Base-by-base conservation (phyloP, 352 stramenopile species). In the Phytophthora palmivora region DNA sequence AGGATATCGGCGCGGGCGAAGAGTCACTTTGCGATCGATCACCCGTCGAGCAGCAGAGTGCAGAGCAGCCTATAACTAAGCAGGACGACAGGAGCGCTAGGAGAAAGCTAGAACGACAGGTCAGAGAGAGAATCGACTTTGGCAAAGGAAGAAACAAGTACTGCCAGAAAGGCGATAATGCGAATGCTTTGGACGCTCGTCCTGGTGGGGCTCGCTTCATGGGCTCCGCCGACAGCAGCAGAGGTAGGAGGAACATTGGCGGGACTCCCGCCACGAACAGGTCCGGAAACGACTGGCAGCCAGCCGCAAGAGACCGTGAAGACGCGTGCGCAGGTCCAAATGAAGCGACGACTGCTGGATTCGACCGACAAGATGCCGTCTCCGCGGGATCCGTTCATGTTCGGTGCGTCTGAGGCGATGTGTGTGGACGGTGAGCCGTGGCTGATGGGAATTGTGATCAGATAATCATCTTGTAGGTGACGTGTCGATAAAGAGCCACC, bases 401-500 rank as follows among this genome's bases (percentile, higher is more conserved):
- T 84, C 54, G 74, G 74, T 83, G 44, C 58, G 70, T 67, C 21
- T 16, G 11, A 0, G 2, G 5, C 36, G 30, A 11, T 49, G 24
- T 11, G 26, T 28, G 18, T 34, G 24, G 4, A 39, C 22, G 14
- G 32, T 5, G 36, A 6, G 22, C 4, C 18, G 37, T 36, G 26
- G 6, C 34, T 53, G 24, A 48, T 44, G 19, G n/a, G n/a, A 19
- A 16, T 30, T 8, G 9, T 46, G 38, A 30, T 34, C 30, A 88
- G 79, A 89, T 44, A 89, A 87, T 28, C 76, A 79, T n/a, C 71
- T 89, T 42, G 72, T 89, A 6, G 79, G 79, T 1, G 67, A 84
- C 41, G 74, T 84, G 12, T 72, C 72, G 16, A 70, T 89, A 33
- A 50, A 82, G 41, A 87, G 64, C 54, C 79, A 89, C 43, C 79